A percentile compares a stretch with the other conserved stretches of the same genome.
Evolutionary conservation across 78 protist genomes (phyloP).

Genomic region (Acrasis kona): DNA sequence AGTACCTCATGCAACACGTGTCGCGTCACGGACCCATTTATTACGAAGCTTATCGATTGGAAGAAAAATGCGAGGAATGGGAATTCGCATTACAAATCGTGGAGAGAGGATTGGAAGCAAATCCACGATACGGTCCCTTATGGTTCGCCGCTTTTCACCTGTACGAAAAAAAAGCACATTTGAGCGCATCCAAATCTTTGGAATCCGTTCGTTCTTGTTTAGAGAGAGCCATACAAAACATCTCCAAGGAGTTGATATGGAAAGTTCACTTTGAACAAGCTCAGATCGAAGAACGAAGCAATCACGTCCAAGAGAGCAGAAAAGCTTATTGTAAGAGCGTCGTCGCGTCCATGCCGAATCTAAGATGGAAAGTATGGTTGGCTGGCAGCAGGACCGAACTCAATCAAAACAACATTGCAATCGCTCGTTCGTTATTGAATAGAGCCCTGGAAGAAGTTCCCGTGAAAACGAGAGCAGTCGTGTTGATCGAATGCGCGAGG

Average conservation of each 20-base stretch:
- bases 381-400: slow-evolving; percentile 64
- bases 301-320: slow-evolving; percentile 27
- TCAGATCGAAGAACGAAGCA: slow-evolving; percentile 73
- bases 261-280: slow-evolving; percentile 81
- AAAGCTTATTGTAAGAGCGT: slow-evolving; percentile 53
- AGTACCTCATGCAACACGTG: slow-evolving; percentile 64
- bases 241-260: slow-evolving; percentile 80
- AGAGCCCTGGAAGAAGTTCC: slow-evolving; percentile 70
- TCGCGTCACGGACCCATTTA: slow-evolving; percentile 80
- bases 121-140: slow-evolving; percentile 72
- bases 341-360: slow-evolving; percentile 57
- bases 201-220: too few species aligned
- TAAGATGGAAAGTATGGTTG: slow-evolving; percentile 78
- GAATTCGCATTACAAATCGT: slow-evolving; percentile 59
- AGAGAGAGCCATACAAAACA: slow-evolving; percentile 39
- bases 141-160: slow-evolving; percentile 64
- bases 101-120: slow-evolving; percentile 40
- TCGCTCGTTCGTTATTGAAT: slow-evolving; percentile 48
- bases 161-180: slow-evolving; percentile 39
- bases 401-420: slow-evolving; percentile 12
- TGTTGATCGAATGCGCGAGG: slow-evolving; percentile 65
- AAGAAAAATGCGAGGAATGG: slow-evolving; percentile 47
- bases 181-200: slow-evolving; percentile 22
- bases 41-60: slow-evolving; percentile 72
- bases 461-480: slow-evolving; percentile 52